Evolutionary conservation across 164 flowering plant genomes (phyloP).

Genomic region (Liquidambar formosana): DNA sequence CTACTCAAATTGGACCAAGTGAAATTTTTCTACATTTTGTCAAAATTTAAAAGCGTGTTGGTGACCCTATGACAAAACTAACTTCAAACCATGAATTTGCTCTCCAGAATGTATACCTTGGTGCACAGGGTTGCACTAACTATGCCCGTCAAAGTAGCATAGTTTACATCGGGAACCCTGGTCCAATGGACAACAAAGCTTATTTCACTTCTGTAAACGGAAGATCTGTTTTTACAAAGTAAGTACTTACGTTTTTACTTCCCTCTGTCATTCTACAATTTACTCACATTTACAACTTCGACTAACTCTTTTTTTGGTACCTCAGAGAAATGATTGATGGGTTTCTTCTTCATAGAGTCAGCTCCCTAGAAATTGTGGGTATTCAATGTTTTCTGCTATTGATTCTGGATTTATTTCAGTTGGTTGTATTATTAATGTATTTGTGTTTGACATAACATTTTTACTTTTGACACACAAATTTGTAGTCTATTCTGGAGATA

Average conservation of each 20-base stretch:
- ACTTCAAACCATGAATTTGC: not conserved
- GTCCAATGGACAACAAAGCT: conserved; percentile 13
- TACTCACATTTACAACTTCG: not conserved
- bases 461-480: not conserved
- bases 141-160: conserved; percentile 27
- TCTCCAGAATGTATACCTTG: conserved; percentile 59
- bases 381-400: conserved; percentile 2
- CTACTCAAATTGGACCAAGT: not conserved
- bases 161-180: conserved; percentile 38
- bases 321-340: conserved; percentile 46
- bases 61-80: not conserved
- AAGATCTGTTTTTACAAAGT: conserved; percentile 22
- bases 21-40: not conserved
- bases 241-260: conserved; percentile 10
- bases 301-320: not conserved
- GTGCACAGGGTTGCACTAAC: conserved; percentile 40
- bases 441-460: not conserved
- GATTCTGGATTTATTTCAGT: not conserved
- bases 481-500: no score
- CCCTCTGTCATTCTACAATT: not conserved
- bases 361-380: conserved; percentile 61
- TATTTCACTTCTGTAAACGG: conserved; percentile 13
- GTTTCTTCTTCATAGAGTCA: conserved; percentile 63
- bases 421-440: not conserved
- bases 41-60: not conserved